Evolutionary conservation across 2,329 filamentous ascomycete genomes (phyloP), one percentile per base, ranked within the genome.

Genomic region (Annulohypoxylon truncatum): DNA sequence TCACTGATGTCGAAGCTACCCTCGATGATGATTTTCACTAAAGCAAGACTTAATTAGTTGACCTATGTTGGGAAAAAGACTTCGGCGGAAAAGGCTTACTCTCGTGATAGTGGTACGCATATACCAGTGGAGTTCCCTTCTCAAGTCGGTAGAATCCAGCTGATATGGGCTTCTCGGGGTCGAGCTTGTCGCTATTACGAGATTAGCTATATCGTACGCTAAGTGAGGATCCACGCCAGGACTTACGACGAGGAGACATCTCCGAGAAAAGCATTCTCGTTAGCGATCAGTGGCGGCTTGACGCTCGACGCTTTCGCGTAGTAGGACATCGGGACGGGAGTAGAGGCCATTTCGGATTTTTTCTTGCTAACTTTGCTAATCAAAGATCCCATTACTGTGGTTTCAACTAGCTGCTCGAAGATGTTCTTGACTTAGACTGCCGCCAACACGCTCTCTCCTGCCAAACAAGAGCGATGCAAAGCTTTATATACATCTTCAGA

Each of bases 21-120:
- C 72, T 91, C 89, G 8, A 92, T 78, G 68, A 92, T 89, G 74
- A 92, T 90, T 81, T 92, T 92, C 86, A 90, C 67, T 70, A 6
- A n/a, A n/a, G n/a, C 46, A 33, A 28, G 6, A n/a, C 13, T 46
- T 13, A 15, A 40, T 59, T 9, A 58, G 20, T 51, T 2, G 44
- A 7, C 31, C n/a, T 8, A 33, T 9, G 13, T 5, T 18, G 10
- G n/a, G n/a, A 9, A 6, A 18, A 10, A 38, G 22, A 12, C 2
- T 35, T 15, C 4, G 18, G 26, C 18, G 1, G 42, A 9, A 6
- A 12, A 13, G 20, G 22, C 67, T 64, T 63, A 70, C 67, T 90
- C 81, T 92, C 90, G 73, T 92, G 85, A 78, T 91, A 92, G 40
- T 82, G 87, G 78, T 92, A 92, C 29, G 84, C 87, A 80, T 92